phyloP scores from a whole-genome alignment of 2,329 filamentous ascomycete genomes.

The Ceratocystis diversiconidia region DNA sequence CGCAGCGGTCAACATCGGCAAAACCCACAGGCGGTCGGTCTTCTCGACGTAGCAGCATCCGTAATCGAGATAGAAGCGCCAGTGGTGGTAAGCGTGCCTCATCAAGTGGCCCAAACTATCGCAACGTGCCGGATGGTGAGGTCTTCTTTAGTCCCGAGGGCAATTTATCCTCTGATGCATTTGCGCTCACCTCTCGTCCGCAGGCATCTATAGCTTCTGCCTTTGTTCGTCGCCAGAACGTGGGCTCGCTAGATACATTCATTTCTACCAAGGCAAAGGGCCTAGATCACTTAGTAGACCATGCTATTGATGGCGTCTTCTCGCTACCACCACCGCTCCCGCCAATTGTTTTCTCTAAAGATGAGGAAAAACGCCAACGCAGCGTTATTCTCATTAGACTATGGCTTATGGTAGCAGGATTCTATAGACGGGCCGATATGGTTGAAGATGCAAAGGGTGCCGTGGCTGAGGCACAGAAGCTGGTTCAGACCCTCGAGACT shows the following conservation, averaged over 20 bases:
- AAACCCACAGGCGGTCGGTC: slow-evolving; percentile 9
- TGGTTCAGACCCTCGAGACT: slow-evolving; percentile 56
- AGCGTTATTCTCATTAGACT: slow-evolving; percentile 53
- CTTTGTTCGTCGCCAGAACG: slow-evolving; percentile 30
- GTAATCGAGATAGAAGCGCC: slow-evolving; percentile 22
- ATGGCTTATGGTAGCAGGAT: slow-evolving; percentile 79
- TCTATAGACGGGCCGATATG: slow-evolving; percentile 72
- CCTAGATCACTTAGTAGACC: slow-evolving; percentile 28
- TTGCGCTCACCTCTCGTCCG: slow-evolving; percentile 30
- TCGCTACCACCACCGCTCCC: slow-evolving; percentile 36
- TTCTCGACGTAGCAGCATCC: slow-evolving; percentile 17
- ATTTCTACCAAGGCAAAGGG: slow-evolving; percentile 30
- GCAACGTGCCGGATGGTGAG: slow-evolving; percentile 37
- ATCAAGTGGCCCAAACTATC: slow-evolving; percentile 31
- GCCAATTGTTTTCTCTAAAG: slow-evolving; percentile 39
- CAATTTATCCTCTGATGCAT: slow-evolving; percentile 32
- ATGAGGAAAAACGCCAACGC: slow-evolving; percentile 37
- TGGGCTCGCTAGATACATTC: slow-evolving; percentile 34
- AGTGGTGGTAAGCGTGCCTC: slow-evolving; percentile 29
- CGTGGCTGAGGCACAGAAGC: slow-evolving; percentile 64
- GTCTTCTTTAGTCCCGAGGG: slow-evolving; percentile 36
- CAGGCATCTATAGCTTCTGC: slow-evolving; percentile 30
- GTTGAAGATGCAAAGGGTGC: slow-evolving; percentile 68
- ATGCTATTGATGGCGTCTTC: slow-evolving; percentile 29
- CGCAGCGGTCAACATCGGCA: slow-evolving; percentile 6